Evolutionary conservation across 345 rosid genomes (phyloP).

Genomic region (Melastoma malabathricum): DNA sequence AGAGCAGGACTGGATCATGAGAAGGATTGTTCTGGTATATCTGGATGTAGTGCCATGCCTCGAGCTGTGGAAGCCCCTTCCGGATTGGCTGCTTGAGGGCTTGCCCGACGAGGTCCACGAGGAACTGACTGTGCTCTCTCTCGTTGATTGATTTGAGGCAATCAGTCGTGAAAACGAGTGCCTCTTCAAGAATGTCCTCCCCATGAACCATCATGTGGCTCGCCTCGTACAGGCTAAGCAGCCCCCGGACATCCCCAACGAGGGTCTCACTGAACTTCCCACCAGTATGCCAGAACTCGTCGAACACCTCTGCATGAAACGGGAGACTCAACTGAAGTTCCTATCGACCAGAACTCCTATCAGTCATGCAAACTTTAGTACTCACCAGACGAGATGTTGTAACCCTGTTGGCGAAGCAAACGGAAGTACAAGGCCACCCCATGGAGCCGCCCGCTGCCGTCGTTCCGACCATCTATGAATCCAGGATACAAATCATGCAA

Average conservation of each 20-base stretch:
- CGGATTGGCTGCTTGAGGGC: conserved; percentile 8
- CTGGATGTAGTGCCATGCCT: conserved; percentile 13
- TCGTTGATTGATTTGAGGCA: not conserved
- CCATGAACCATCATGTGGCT: conserved; percentile 10
- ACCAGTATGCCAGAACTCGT: conserved; percentile 12
- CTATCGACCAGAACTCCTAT: not conserved
- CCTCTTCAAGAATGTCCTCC: conserved; percentile 9
- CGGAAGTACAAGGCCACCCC: conserved; percentile 13
- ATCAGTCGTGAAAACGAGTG: not conserved
- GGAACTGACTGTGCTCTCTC: conserved; percentile 8
- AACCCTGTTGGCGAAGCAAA: conserved; percentile 13
- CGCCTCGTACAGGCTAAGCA: conserved; percentile 1
- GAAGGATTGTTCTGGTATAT: conserved; percentile 7
- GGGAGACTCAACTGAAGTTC: not conserved
- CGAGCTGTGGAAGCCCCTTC: conserved; percentile 9
- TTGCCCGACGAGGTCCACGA: conserved; percentile 6
- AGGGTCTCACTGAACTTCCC: conserved; percentile 15
- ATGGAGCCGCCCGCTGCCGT: not conserved
- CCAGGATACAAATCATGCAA: not conserved
- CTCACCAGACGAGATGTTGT: conserved; percentile 5
- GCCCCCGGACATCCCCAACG: conserved; percentile 1
- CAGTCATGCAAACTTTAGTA: not conserved
- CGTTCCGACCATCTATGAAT: too few species aligned
- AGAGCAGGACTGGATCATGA: conserved; percentile 4
- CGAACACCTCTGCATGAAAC: conserved; percentile 13